Percentiles rank a stretch among this genome's conserved stretches.
Evolutionary conservation across 768 basidiomycete species (phyloP).

Genomic region (Lactarius psammicola): DNA sequence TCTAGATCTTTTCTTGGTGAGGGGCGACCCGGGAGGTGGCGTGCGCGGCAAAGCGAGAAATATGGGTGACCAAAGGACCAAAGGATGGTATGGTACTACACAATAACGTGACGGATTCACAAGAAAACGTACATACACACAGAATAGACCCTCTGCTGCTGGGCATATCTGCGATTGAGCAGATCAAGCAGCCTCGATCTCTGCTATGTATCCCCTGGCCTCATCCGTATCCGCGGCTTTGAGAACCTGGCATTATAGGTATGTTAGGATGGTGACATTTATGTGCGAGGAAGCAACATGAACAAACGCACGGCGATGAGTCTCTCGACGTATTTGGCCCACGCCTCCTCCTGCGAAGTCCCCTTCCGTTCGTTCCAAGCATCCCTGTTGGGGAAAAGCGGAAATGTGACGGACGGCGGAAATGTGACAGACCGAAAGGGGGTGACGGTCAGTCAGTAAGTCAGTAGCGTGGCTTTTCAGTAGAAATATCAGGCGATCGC

Average conservation of each 20-base stretch:
- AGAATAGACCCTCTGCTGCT: background rate
- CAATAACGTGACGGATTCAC: background rate
- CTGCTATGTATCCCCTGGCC: constrained; percentile 52
- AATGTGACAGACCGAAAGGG: background rate
- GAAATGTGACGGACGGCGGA: background rate
- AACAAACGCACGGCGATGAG: constrained; percentile 57
- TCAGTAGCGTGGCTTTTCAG: constrained; percentile 4
- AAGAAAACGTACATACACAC: background rate
- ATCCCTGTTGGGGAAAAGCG: constrained; percentile 53
- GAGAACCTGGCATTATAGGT: constrained; percentile 54
- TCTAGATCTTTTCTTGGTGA: too few relatives aligned
- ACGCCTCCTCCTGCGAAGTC: constrained; percentile 66
- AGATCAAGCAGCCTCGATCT: constrained; percentile 55
- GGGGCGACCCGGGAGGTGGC: constrained; percentile 11
- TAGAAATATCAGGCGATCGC: constrained; percentile 27
- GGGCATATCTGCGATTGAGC: background rate
- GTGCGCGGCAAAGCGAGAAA: constrained; percentile 18
- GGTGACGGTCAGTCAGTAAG: constrained; percentile 4
- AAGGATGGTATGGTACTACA: background rate
- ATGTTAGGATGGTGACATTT: constrained; percentile 18
- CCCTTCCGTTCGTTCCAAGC: constrained; percentile 83
- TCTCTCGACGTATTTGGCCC: constrained; percentile 68
- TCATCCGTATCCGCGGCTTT: constrained; percentile 49
- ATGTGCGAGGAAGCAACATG: constrained; percentile 1
- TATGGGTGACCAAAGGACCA: background rate